These are phyloP conservation scores for Suhomyces maxii DNA, from an alignment of 1,139 yeast genomes.

Conservation along the genomic window DNA sequence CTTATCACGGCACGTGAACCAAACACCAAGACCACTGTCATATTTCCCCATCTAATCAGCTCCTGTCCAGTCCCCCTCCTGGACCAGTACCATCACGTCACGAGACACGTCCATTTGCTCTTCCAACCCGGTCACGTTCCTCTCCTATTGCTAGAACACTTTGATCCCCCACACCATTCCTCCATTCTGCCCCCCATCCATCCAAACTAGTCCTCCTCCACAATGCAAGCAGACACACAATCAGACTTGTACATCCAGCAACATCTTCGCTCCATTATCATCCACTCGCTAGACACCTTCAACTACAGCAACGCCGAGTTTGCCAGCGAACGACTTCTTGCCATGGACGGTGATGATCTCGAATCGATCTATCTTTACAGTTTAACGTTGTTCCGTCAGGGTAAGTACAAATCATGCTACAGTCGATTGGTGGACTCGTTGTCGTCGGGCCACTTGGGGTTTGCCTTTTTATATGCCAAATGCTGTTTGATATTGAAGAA, in stretches of 20 bases:
- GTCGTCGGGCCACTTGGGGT: slow-evolving; percentile 57
- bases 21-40: too few species aligned
- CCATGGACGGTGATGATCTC: slow-evolving; percentile 48
- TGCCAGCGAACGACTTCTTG: slow-evolving; percentile 73
- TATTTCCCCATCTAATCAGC: too few species aligned
- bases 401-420: slow-evolving; percentile 62
- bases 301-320: slow-evolving; percentile 73
- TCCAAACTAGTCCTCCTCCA: not conserved
- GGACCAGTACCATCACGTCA: too few species aligned
- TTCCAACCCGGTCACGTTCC: too few species aligned
- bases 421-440: slow-evolving; percentile 39
- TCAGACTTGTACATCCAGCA: slow-evolving; percentile 26
- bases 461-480: slow-evolving; percentile 67
- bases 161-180: not conserved
- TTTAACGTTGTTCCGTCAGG: slow-evolving; percentile 55
- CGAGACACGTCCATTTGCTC: too few species aligned
- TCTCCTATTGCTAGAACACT: too few species aligned
- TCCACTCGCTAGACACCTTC: slow-evolving; percentile 73
- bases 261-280: slow-evolving; percentile 54
- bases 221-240: slow-evolving; percentile 4
- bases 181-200: not conserved
- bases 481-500: slow-evolving; percentile 59
- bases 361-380: slow-evolving; percentile 67
- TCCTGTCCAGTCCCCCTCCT: too few species aligned
- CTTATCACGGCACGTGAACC: too few species aligned